phyloP scores from a whole-genome alignment of 2,329 filamentous ascomycete species.

The Cladobotryum protrusum region DNA sequence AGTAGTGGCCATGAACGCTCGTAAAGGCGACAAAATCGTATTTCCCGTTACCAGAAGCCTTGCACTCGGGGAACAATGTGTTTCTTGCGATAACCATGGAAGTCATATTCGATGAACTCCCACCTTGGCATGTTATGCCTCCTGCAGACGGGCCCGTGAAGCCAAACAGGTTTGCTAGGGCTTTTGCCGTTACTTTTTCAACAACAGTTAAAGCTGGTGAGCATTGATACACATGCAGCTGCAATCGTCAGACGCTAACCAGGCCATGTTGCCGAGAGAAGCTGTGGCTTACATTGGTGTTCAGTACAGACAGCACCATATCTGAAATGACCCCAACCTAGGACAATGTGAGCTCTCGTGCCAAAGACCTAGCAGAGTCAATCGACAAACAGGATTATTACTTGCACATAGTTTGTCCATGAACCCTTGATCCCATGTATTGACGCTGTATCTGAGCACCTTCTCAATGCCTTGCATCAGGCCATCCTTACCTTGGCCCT shows the following conservation, averaged over 20 bases:
- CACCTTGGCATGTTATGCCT: conserved; percentile 74
- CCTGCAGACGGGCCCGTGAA: conserved; percentile 64
- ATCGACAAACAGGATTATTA: conserved; percentile 63
- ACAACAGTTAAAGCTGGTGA: conserved; percentile 82
- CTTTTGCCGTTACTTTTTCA: conserved; percentile 73
- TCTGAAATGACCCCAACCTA: conserved; percentile 82
- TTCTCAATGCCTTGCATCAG: conserved; percentile 64
- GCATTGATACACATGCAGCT: conserved; percentile 88
- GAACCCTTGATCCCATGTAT: conserved; percentile 98
- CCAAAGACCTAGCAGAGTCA: neutral
- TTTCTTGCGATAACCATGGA: conserved; percentile 86
- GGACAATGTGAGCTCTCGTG: neutral
- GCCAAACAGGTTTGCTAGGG: conserved; percentile 71
- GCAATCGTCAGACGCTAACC: too few species aligned
- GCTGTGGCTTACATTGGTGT: conserved; percentile 65
- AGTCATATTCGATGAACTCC: conserved; percentile 76
- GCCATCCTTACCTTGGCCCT: conserved; percentile 63
- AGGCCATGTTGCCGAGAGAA: too few species aligned
- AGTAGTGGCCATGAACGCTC: conserved; percentile 86
- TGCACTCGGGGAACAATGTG: conserved; percentile 72
- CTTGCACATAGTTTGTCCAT: conserved; percentile 95
- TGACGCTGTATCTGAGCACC: conserved; percentile 80
- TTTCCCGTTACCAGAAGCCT: conserved; percentile 60
- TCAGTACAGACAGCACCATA: conserved; percentile 74
- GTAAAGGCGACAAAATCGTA: conserved; percentile 78